phyloP scores from a whole-genome alignment of 805 yeast genomes.

The Candida morakotiae region DNA sequence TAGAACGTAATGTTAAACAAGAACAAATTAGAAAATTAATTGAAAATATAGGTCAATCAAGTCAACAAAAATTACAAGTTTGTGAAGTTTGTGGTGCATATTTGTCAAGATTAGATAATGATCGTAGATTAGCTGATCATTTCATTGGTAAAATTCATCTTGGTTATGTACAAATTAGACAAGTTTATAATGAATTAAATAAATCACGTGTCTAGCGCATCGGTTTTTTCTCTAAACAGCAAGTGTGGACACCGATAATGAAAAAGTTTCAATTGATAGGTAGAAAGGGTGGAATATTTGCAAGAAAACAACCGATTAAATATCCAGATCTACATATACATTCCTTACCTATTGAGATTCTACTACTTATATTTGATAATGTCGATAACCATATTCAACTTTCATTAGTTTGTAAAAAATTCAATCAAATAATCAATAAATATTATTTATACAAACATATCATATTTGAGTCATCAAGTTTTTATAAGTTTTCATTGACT shows the following conservation, averaged over 20 bases:
- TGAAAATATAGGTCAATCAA: constrained; percentile 76
- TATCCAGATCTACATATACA: constrained; percentile 31
- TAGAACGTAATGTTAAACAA: constrained; percentile 49
- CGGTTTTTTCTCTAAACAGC: background rate
- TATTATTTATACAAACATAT: constrained; percentile 34
- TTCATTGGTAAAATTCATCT: constrained; percentile 83
- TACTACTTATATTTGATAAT: constrained; percentile 28
- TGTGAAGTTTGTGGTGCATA: constrained; percentile 90
- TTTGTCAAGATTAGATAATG: constrained; percentile 79
- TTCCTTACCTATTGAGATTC: constrained; percentile 42
- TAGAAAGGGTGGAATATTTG: constrained; percentile 16
- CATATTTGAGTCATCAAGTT: constrained; percentile 22
- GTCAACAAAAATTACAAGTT: constrained; percentile 87
- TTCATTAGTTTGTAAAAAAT: constrained; percentile 33
- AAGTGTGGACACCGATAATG: no score
- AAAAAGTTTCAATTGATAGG: constrained; percentile 42
- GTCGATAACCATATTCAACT: constrained; percentile 20
- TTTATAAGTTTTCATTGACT: constrained; percentile 30
- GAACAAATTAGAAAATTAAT: constrained; percentile 55
- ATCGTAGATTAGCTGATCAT: constrained; percentile 84
- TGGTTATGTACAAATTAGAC: constrained; percentile 75
- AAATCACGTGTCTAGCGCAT: constrained; percentile 15
- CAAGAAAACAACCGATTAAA: constrained; percentile 9
- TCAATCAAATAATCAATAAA: constrained; percentile 32
- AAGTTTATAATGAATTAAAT: constrained; percentile 41